These are phyloP conservation scores for Cystobasidium pallidum DNA, from an alignment of 1,284 basidiomycete species.

Conservation along the genomic window DNA sequence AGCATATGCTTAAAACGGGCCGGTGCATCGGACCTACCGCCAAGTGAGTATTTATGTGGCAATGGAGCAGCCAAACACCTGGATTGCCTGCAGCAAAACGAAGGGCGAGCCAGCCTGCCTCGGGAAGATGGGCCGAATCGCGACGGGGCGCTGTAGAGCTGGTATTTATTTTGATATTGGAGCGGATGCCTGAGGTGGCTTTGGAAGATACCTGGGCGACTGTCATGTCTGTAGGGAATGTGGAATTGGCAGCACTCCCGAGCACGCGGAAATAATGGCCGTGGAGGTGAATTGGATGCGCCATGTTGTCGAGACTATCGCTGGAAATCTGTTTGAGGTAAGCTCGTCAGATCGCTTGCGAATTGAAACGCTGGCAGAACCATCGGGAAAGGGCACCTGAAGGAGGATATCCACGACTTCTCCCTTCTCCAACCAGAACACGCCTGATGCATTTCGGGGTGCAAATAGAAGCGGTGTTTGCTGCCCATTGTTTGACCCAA, in stretches of 20 bases:
- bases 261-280: slow-evolving; percentile 12
- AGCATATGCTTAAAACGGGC: slow-evolving; percentile 12
- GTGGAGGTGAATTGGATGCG: slow-evolving; percentile 15
- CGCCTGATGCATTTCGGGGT: slow-evolving; percentile 15
- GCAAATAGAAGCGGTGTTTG: slow-evolving; percentile 15
- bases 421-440: slow-evolving; percentile 15
- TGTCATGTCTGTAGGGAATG: slow-evolving; percentile 12
- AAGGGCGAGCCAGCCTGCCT: slow-evolving; percentile 12
- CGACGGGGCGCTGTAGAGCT: slow-evolving; percentile 13
- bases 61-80: slow-evolving; percentile 13
- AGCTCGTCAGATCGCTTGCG: slow-evolving; percentile 6
- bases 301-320: slow-evolving; percentile 15
- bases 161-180: slow-evolving; percentile 10
- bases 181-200: slow-evolving; percentile 11
- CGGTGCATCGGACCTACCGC: slow-evolving; percentile 9
- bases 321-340: slow-evolving; percentile 14
- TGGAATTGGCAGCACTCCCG: slow-evolving; percentile 15
- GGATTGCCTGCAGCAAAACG: slow-evolving; percentile 15
- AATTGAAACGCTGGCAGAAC: slow-evolving; percentile 14
- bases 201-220: slow-evolving; percentile 11
- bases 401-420: slow-evolving; percentile 15
- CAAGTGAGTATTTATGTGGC: slow-evolving; percentile 10
- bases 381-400: slow-evolving; percentile 15
- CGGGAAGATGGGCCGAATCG: slow-evolving; percentile 14
- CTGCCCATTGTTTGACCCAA: slow-evolving; percentile 15